These are phyloP conservation scores for Pisolithus sp. DNA, from an alignment of 768 basidiomycete genomes.

Conservation along the genomic window DNA sequence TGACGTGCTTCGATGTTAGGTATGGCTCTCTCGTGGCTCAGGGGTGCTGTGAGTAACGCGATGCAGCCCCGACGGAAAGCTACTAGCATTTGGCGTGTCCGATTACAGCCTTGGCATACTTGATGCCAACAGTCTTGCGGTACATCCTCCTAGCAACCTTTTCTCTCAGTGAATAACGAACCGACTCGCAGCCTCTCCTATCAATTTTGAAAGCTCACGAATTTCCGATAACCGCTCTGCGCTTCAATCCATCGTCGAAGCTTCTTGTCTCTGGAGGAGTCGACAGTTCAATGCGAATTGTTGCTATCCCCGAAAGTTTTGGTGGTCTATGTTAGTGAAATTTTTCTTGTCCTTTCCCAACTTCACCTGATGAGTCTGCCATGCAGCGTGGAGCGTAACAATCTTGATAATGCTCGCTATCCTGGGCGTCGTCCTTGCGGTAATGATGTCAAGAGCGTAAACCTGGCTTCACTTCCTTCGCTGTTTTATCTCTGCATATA, in stretches of 20 bases:
- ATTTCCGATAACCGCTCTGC: slow-evolving; percentile 84
- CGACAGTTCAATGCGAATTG: slow-evolving; percentile 79
- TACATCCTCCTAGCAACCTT: slow-evolving; percentile 31
- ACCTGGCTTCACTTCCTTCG: not conserved
- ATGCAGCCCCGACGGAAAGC: slow-evolving; percentile 68
- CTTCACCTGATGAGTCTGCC: slow-evolving; percentile 19
- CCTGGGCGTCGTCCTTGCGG: slow-evolving; percentile 36
- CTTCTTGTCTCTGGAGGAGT: slow-evolving; percentile 85
- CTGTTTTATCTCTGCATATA: slow-evolving; percentile 17
- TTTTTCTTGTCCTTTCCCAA: slow-evolving; percentile 19
- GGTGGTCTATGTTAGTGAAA: slow-evolving; percentile 47
- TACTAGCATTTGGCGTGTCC: slow-evolving; percentile 82
- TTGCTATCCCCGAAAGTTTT: slow-evolving; percentile 58
- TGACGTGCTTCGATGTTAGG: slow-evolving; percentile 91
- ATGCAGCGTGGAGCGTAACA: slow-evolving; percentile 34
- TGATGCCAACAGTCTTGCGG: slow-evolving; percentile 71
- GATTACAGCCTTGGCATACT: slow-evolving; percentile 81
- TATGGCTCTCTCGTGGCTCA: slow-evolving; percentile 26
- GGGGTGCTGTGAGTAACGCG: slow-evolving; percentile 2
- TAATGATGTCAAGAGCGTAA: slow-evolving; percentile 29
- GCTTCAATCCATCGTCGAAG: slow-evolving; percentile 80
- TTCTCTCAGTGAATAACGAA: not conserved
- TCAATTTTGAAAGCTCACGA: slow-evolving; percentile 92
- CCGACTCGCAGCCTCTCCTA: slow-evolving; percentile 60
- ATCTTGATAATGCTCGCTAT: slow-evolving; percentile 39